Evolutionary conservation across 2,329 filamentous ascomycete genomes (phyloP).

Genomic region (Phaeosphaeriaceae sp.): DNA sequence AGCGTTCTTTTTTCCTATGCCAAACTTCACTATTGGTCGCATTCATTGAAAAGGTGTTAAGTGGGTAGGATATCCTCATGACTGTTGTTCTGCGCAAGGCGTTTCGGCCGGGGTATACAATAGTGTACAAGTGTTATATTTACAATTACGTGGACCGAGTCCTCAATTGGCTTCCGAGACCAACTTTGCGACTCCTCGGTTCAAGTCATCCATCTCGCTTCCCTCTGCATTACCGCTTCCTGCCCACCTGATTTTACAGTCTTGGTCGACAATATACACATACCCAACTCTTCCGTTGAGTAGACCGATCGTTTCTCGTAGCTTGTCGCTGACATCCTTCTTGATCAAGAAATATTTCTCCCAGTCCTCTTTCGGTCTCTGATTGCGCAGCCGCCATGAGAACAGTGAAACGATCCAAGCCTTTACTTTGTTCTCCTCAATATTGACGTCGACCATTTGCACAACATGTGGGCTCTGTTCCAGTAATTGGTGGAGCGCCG

Average conservation of each 20-base stretch:
- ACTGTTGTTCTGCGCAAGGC: constrained; percentile 23
- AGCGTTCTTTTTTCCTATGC: not conserved
- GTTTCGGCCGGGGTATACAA: constrained; percentile 16
- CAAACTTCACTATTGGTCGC: not conserved
- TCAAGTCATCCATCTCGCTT: constrained; percentile 72
- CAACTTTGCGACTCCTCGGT: constrained; percentile 69
- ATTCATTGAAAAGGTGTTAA: constrained; percentile 15
- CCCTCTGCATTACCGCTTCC: constrained; percentile 76
- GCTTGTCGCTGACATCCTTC: constrained; percentile 62
- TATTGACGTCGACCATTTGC: constrained; percentile 86
- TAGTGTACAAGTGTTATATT: constrained; percentile 41
- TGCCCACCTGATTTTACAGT: constrained; percentile 93
- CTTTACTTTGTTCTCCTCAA: constrained; percentile 80
- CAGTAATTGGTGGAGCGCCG: constrained; percentile 72
- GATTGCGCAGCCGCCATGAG: constrained; percentile 58
- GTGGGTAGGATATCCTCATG: constrained; percentile 37
- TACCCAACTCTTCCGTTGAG: constrained; percentile 94
- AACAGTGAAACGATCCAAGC: constrained; percentile 65
- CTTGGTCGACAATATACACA: constrained; percentile 85
- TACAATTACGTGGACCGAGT: not conserved
- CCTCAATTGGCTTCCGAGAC: constrained; percentile 48
- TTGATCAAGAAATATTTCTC: constrained; percentile 67
- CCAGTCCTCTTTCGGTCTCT: constrained; percentile 60
- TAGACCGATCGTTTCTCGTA: constrained; percentile 69
- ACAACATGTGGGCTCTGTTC: constrained; percentile 60